Evolutionary conservation across 1,139 yeast genomes (phyloP).

Genomic region (Hyphopichia khmerensis): DNA sequence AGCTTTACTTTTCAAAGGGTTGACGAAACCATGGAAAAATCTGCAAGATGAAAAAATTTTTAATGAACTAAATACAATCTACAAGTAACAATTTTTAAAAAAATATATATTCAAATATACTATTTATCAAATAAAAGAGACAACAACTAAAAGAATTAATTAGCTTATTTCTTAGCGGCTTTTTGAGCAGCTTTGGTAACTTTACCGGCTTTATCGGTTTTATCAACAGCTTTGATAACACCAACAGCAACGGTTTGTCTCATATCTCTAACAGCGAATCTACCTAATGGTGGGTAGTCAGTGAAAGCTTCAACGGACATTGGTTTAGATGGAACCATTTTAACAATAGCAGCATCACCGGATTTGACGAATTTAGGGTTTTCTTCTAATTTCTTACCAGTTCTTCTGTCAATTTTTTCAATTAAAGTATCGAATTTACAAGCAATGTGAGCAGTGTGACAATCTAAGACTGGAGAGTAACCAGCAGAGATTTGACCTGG

Average conservation of each 20-base stretch:
- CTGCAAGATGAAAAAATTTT: too few relatives aligned
- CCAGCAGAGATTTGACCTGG: conserved; percentile 94
- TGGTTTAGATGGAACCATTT: conserved; percentile 92
- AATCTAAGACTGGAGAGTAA: conserved; percentile 90
- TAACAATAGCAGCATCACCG: conserved; percentile 93
- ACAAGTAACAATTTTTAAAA: neutral
- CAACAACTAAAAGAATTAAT: conserved; percentile 9
- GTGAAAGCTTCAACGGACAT: conserved; percentile 97
- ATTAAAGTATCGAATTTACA: conserved; percentile 83
- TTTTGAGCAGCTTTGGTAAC: conserved; percentile 99
- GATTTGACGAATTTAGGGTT: conserved; percentile 85
- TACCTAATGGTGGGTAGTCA: conserved; percentile 98
- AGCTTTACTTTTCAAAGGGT: too few relatives aligned
- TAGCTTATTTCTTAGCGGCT: conserved; percentile 92
- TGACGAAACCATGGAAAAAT: too few relatives aligned
- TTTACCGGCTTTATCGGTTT: conserved; percentile 95
- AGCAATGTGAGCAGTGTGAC: conserved; percentile 96
- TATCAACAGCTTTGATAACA: conserved; percentile 98
- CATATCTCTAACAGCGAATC: conserved; percentile 99
- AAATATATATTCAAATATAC: neutral
- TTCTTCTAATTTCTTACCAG: conserved; percentile 86
- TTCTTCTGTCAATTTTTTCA: conserved; percentile 92
- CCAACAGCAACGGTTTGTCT: conserved; percentile 99
- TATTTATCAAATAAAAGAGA: neutral
- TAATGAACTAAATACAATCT: too few relatives aligned